Percentiles rank a stretch among this genome's conserved stretches.
Evolutionary conservation across 2,329 filamentous ascomycete genomes (phyloP).

Genomic region (Phyllosticta citriasiana): DNA sequence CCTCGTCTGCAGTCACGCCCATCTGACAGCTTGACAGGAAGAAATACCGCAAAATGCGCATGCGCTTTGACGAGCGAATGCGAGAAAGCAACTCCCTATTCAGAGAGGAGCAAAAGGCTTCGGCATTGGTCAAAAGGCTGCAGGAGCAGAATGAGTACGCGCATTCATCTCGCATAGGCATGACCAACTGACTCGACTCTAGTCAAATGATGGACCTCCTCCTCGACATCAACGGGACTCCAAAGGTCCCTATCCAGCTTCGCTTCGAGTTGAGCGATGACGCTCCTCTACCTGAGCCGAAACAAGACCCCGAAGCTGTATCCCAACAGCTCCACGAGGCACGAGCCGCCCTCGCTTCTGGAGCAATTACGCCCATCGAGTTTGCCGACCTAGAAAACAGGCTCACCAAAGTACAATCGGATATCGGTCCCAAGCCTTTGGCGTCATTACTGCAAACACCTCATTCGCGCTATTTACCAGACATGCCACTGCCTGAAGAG

Average conservation of each 20-base stretch:
- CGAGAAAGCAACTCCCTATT: constrained; percentile 74
- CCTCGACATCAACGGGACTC: constrained; percentile 76
- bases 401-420: constrained; percentile 19
- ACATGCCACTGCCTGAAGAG: constrained; percentile 21
- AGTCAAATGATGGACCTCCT: constrained; percentile 85
- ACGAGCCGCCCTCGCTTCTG: constrained; percentile 22
- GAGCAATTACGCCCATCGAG: constrained; percentile 21
- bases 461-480: constrained; percentile 26
- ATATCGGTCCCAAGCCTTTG: constrained; percentile 21
- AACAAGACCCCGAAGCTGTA: constrained; percentile 16
- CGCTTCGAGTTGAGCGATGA: constrained; percentile 57
- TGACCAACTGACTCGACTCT: constrained; percentile 10
- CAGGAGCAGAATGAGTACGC: constrained; percentile 87
- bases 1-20: neutral
- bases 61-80: constrained; percentile 67
- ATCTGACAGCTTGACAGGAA: constrained; percentile 41
- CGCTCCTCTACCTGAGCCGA: constrained; percentile 1
- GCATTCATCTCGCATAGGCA: constrained; percentile 12
- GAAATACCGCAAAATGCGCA: constrained; percentile 89
- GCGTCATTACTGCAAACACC: constrained; percentile 32
- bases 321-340: constrained; percentile 25
- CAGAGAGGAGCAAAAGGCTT: constrained; percentile 69
- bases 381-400: constrained; percentile 20
- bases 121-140: constrained; percentile 70
- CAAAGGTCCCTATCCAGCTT: constrained; percentile 64